Percentiles rank a stretch among this genome's conserved stretches.
phyloP scores from a whole-genome alignment of 768 basidiomycete genomes.

The Xerocomus spinulosus region DNA sequence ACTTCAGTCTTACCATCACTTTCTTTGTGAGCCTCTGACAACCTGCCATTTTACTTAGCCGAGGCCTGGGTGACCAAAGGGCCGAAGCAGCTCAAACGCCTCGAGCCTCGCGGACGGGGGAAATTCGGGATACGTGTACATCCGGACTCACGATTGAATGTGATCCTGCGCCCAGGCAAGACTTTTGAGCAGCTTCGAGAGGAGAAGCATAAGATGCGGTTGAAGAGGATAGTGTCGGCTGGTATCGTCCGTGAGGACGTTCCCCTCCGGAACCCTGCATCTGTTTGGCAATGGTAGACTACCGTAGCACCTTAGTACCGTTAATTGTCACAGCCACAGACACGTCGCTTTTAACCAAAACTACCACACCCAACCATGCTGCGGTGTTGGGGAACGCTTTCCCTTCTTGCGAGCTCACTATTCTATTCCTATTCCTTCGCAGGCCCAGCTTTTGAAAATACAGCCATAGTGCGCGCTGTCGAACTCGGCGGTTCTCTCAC shows the following conservation, averaged over 20 bases:
- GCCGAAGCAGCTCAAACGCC: conserved; percentile 50
- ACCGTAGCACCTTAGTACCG: no score
- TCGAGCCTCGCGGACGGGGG: conserved; percentile 83
- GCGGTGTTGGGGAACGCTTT: conserved; percentile 40
- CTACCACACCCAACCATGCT: conserved; percentile 39
- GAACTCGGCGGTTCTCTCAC: conserved; percentile 89
- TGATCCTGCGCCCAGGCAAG: conserved; percentile 78
- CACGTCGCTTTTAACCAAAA: conserved; percentile 21
- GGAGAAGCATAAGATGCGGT: conserved; percentile 57
- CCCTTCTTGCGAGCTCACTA: conserved; percentile 41
- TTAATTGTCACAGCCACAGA: conserved; percentile 12
- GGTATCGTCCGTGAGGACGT: conserved; percentile 74
- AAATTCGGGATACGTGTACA: conserved; percentile 74
- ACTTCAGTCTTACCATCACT: no score
- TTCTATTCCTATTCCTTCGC: conserved; percentile 38
- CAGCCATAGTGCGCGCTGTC: conserved; percentile 80
- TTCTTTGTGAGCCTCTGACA: background rate
- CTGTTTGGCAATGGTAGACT: conserved; percentile 72
- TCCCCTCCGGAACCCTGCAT: conserved; percentile 68
- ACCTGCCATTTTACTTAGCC: conserved; percentile 42
- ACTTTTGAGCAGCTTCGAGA: conserved; percentile 64
- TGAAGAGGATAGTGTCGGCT: conserved; percentile 77
- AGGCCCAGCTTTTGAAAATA: conserved; percentile 73
- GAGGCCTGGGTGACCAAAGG: conserved; percentile 96
- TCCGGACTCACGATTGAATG: conserved; percentile 68